Percentiles rank a stretch among this genome's conserved stretches.
phyloP scores from a whole-genome alignment of 257 asterid species.

The Agastache rugosa region DNA sequence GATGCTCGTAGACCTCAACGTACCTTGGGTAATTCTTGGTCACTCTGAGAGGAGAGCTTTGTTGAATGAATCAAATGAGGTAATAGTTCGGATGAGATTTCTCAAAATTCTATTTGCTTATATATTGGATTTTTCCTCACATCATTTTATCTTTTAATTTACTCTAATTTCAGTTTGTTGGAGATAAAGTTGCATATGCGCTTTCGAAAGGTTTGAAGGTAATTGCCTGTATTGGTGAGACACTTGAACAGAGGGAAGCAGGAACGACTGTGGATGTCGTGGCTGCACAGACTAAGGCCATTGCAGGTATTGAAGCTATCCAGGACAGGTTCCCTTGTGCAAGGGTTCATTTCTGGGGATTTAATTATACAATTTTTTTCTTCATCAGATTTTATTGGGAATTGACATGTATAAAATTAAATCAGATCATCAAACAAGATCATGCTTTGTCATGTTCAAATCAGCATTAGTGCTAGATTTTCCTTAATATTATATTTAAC shows the following conservation, averaged over 20 bases:
- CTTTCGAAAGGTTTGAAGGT: constrained; percentile 93
- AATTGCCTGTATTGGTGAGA: constrained; percentile 98
- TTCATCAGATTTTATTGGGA: neutral
- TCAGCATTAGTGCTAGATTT: neutral
- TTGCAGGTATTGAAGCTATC: constrained; percentile 70
- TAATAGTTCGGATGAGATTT: constrained; percentile 35
- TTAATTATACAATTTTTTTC: neutral
- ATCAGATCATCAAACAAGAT: neutral
- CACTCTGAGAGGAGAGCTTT: constrained; percentile 94
- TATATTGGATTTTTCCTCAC: constrained; percentile 29
- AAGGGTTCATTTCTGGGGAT: constrained; percentile 20
- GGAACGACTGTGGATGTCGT: constrained; percentile 92
- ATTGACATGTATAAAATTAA: neutral
- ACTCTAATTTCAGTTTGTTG: constrained; percentile 68
- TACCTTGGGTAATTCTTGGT: constrained; percentile 98
- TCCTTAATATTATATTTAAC: neutral
- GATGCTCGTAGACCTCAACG: constrained; percentile 82
- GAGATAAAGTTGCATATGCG: constrained; percentile 96
- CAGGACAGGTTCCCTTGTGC: neutral
- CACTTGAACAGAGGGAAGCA: constrained; percentile 96
- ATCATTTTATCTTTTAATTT: constrained; percentile 1
- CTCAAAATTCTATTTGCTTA: neutral
- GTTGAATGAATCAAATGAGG: constrained; percentile 86
- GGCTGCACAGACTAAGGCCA: constrained; percentile 96
- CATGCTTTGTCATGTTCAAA: neutral